A percentile compares a stretch with the other conserved stretches of the same genome.
Evolutionary conservation across 2,329 filamentous ascomycete genomes (phyloP).

Genomic region (Magnaporthiopsis rhizophila): DNA sequence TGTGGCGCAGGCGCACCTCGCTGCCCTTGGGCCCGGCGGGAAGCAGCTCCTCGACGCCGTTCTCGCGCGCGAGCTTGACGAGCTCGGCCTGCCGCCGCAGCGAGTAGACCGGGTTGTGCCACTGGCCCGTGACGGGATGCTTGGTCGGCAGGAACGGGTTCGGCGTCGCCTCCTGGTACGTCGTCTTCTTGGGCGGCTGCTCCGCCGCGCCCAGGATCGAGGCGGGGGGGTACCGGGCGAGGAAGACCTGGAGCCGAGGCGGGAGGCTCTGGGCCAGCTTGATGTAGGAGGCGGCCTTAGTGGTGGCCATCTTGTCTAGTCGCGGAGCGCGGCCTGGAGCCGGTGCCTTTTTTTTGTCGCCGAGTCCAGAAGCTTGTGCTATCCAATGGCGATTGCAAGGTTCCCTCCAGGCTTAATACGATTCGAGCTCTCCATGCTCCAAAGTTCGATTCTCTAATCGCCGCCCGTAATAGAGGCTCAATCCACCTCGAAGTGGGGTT

Average conservation of each 20-base stretch:
- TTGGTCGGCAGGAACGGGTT: constrained; percentile 80
- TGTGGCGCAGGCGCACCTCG: constrained; percentile 58
- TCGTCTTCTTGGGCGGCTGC: constrained; percentile 26
- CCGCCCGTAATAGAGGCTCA: not conserved
- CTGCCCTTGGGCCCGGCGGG: constrained; percentile 71
- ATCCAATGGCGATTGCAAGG: not conserved
- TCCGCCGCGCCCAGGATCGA: constrained; percentile 42
- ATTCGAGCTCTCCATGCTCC: not conserved
- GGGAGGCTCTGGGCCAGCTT: constrained; percentile 67
- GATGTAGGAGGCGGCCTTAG: constrained; percentile 25
- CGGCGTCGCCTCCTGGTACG: constrained; percentile 47
- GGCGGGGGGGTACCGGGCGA: constrained; percentile 78
- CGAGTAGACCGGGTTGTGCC: constrained; percentile 77
- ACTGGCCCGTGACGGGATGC: constrained; percentile 70
- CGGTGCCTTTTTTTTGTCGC: not conserved
- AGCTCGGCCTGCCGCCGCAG: constrained; percentile 84
- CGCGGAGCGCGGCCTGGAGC: not conserved
- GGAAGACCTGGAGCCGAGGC: constrained; percentile 71
- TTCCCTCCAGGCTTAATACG: not conserved
- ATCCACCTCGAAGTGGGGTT: not conserved
- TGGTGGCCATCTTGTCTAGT: not conserved
- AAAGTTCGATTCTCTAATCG: not conserved
- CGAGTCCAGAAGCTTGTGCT: not conserved
- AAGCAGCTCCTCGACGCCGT: constrained; percentile 74
- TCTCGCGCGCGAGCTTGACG: constrained; percentile 71